These are phyloP conservation scores for Gossypium sturtianum DNA, from an alignment of 345 rosid species.

Conservation along the genomic window DNA sequence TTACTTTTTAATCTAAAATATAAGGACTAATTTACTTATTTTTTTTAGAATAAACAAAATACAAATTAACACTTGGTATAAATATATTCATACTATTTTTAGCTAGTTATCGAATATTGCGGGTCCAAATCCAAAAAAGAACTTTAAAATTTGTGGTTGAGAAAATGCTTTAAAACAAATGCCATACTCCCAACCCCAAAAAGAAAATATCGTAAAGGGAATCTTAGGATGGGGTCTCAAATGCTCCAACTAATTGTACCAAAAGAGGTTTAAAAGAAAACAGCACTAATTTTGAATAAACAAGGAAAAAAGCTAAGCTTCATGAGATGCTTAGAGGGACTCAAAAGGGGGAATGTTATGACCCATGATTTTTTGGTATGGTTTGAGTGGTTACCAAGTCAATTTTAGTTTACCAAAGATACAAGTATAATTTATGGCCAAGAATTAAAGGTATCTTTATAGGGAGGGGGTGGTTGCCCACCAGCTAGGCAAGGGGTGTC, in stretches of 20 bases:
- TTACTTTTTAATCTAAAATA: no score
- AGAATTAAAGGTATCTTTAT: conserved; percentile 36
- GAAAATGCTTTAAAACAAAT: conserved; percentile 10
- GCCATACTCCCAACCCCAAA: not conserved
- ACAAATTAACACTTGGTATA: no score
- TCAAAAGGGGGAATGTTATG: conserved; percentile 5
- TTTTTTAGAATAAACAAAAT: no score
- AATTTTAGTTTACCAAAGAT: conserved; percentile 30
- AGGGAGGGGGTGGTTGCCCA: conserved; percentile 4
- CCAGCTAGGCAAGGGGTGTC: not conserved
- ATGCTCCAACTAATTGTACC: not conserved
- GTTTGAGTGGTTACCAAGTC: conserved; percentile 38
- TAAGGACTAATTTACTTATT: no score
- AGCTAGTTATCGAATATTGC: no score
- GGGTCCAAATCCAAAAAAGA: no score
- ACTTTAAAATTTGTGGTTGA: conserved; percentile 27
- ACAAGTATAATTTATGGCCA: conserved; percentile 42
- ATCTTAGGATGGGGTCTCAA: conserved; percentile 6
- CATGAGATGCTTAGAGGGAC: conserved; percentile 18
- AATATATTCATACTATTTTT: no score
- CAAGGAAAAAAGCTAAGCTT: conserved; percentile 16
- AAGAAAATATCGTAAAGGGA: conserved; percentile 5
- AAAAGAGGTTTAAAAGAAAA: not conserved
- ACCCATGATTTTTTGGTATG: conserved; percentile 20
- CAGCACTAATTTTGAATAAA: not conserved